These are phyloP conservation scores for Rhizoctonia solani DNA, from an alignment of 1,284 basidiomycete genomes.

Conservation along the genomic window DNA sequence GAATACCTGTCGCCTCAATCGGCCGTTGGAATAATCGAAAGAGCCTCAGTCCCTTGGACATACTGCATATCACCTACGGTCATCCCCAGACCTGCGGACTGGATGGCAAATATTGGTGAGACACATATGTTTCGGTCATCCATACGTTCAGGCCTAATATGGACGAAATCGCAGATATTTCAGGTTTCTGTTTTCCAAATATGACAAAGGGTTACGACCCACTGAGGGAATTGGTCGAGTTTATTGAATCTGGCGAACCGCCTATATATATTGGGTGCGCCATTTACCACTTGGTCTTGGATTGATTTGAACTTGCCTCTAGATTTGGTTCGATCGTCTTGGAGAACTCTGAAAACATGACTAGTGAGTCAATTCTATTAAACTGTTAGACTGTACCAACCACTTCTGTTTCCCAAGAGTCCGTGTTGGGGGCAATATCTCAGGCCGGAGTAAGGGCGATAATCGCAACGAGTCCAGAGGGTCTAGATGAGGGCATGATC, in stretches of 20 bases:
- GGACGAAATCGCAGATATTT: slow-evolving; percentile 51
- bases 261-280: slow-evolving; percentile 63
- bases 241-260: slow-evolving; percentile 55
- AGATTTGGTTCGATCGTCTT: slow-evolving; percentile 69
- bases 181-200: slow-evolving; percentile 67
- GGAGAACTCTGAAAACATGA: slow-evolving; percentile 60
- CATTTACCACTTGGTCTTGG: background rate
- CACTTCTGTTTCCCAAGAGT: slow-evolving; percentile 46
- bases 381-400: background rate
- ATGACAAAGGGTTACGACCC: slow-evolving; percentile 56
- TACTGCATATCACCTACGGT: slow-evolving; percentile 68
- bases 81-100: slow-evolving; percentile 65
- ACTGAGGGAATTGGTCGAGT: slow-evolving; percentile 52
- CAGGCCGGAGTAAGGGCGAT: slow-evolving; percentile 60
- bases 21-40: slow-evolving; percentile 59
- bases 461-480: slow-evolving; percentile 65
- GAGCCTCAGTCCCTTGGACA: slow-evolving; percentile 65
- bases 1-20: slow-evolving; percentile 52
- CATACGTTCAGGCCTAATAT: too few relatives aligned
- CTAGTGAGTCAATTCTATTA: slow-evolving; percentile 45
- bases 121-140: background rate
- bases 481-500: slow-evolving; percentile 54
- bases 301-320: background rate
- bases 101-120: slow-evolving; percentile 62
- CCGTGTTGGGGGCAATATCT: slow-evolving; percentile 59